Base-by-base conservation (phyloP, 164 flowering plant genomes). In the Akebia trifoliata region DNA sequence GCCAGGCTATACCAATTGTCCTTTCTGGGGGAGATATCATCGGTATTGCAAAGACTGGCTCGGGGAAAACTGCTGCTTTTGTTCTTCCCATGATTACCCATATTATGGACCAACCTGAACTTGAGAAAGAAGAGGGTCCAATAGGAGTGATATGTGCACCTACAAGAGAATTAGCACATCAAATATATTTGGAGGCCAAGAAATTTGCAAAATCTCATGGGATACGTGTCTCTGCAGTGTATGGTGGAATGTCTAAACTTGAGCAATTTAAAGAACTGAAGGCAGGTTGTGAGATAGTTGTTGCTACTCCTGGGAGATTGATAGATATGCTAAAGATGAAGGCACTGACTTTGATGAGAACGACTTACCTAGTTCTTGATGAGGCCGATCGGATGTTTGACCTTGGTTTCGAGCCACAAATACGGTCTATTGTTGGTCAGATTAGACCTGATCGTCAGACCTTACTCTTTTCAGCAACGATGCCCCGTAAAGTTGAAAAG, bases 311-410 rank as follows among this genome's bases (percentile, higher is more conserved):
- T 34, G 99, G 99, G 36, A 84, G 99, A 67, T 72, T 93, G 78
- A 93, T 87, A 66, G 99, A 93, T 72, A 70, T 93, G 97, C 68
- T 90, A 42, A 90, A 87, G 72, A 90, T 90, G 97, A 93, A 93
- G 72, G 97, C 97, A 9, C 53, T 90, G 60, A 85, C 88, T 49
- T 86, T 87, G 97, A 52, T 43, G 45, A 84, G 91, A 69, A 86
- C 96, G 45, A 90, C 99, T 44, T 94, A 86, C 64, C 65, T 94
- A 32, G 93, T 88, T 38, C 96, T 94, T 60, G 99, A 94, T 74
- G 99, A 94, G 64, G 99, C 99, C 56, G 99, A 94, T 75, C 62
- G 96, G 51, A 87, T 90, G 99, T 90, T 94, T 78, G 99, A 94
- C 70, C 93, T 90, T 51, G 99, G 99, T 18, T 94, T 94, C 72